Conservation (phyloP, 2,329 filamentous ascomycete genomes). For the Neospermospora avenae region DNA sequence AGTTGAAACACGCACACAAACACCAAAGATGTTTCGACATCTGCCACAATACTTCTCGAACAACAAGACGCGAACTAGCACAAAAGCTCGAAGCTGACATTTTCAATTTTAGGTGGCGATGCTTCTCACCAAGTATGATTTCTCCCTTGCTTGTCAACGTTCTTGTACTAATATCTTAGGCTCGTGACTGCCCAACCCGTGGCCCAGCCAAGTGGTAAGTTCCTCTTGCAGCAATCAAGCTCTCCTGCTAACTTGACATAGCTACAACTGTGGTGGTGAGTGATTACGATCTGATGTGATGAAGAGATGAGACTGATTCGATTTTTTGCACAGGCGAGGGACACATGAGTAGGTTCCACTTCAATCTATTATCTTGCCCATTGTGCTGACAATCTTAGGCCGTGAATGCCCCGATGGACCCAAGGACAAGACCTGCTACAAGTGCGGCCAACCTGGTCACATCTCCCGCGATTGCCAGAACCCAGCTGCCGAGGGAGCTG, state of each 20-base stretch:
- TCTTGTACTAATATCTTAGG: slow-evolving; percentile 45
- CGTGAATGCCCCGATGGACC: slow-evolving; percentile 87
- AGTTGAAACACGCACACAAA: slow-evolving; percentile 1
- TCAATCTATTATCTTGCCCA: slow-evolving; percentile 10
- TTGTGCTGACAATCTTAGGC: slow-evolving; percentile 46
- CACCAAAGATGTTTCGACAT: slow-evolving; percentile 7
- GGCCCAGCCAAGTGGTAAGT: slow-evolving; percentile 77
- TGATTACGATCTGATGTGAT: slow-evolving; percentile 28
- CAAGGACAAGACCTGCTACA: slow-evolving; percentile 82
- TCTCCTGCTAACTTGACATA: slow-evolving; percentile 36
- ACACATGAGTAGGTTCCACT: slow-evolving; percentile 66
- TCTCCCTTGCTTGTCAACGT: slow-evolving; percentile 14
- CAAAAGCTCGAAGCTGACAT: too few species aligned
- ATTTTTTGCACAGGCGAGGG: slow-evolving; percentile 51
- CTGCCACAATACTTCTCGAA: not conserved
- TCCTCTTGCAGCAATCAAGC: not conserved
- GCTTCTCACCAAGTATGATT: slow-evolving; percentile 67
- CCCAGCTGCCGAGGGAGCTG: slow-evolving; percentile 33
- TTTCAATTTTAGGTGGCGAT: slow-evolving; percentile 61
- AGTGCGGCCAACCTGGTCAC: slow-evolving; percentile 81
- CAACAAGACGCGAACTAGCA: too few species aligned
- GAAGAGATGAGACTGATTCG: slow-evolving; percentile 31
- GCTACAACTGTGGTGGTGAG: slow-evolving; percentile 80
- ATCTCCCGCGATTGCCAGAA: slow-evolving; percentile 71
- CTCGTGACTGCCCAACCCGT: slow-evolving; percentile 82